A percentile compares a stretch with the other conserved stretches of the same genome.
phyloP scores from a whole-genome alignment of 2,329 filamentous ascomycete species.

The Leptosphaerulina australis region DNA sequence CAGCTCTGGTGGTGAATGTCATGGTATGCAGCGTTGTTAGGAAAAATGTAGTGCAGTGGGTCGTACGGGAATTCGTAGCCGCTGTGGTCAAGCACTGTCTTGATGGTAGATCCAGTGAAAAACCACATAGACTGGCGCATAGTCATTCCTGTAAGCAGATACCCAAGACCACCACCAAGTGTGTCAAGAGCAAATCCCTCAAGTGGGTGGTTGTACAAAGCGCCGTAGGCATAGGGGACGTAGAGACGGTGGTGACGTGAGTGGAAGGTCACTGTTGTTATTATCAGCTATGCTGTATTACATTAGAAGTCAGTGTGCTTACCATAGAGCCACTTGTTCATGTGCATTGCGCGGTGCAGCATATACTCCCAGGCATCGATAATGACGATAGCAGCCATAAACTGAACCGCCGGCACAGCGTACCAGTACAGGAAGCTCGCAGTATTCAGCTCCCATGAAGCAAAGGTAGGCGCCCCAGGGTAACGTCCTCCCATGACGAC shows the following conservation, averaged over 20 bases:
- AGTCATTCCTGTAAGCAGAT: conserved; percentile 82
- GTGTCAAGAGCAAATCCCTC: conserved; percentile 96
- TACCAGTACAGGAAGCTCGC: conserved; percentile 83
- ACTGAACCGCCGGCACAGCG: conserved; percentile 76
- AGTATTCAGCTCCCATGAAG: conserved; percentile 76
- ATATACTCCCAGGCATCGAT: conserved; percentile 99
- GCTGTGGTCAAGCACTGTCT: conserved; percentile 97
- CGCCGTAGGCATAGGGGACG: conserved; percentile 95
- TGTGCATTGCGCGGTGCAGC: conserved; percentile 92
- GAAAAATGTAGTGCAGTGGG: conserved; percentile 86
- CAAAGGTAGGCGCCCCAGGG: conserved; percentile 77
- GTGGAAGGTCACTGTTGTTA: conserved; percentile 75
- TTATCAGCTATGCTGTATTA: conserved; percentile 15
- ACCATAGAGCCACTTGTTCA: conserved; percentile 98
- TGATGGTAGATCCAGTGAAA: conserved; percentile 87
- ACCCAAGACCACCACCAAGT: conserved; percentile 81
- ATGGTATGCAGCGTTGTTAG: conserved; percentile 95
- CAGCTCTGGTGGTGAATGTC: conserved; percentile 99
- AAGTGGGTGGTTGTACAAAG: conserved; percentile 93
- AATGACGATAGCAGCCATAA: conserved; percentile 73
- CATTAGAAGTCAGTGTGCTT: conserved; percentile 49
- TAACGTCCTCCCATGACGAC: conserved; percentile 82
- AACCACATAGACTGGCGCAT: conserved; percentile 85
- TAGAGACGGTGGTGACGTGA: conserved; percentile 96
- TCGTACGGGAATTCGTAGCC: conserved; percentile 97